Conservation (phyloP, 352 stramenopile genomes). For the Pythium folliculosum region DNA sequence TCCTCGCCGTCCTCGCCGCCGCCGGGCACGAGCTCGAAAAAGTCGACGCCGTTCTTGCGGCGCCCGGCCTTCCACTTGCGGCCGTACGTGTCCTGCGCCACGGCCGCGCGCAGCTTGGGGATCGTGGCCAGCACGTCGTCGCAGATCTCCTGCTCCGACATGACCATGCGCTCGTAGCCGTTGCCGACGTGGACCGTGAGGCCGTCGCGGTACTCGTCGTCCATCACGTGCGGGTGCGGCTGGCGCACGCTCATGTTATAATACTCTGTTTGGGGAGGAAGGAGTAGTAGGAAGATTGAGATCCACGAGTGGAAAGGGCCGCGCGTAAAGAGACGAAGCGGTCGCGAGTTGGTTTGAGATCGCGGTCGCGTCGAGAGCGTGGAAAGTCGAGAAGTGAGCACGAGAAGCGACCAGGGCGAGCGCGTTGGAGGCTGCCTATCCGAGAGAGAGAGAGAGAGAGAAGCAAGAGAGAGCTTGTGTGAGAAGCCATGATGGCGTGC, state of each 20-base stretch:
- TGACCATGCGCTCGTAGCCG: constrained; percentile 26
- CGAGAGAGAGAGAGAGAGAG: background rate
- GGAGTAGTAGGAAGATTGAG: no score
- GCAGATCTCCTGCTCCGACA: constrained; percentile 58
- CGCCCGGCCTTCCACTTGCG: constrained; percentile 36
- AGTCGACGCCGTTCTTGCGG: constrained; percentile 40
- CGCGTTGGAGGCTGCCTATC: background rate
- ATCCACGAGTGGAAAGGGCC: background rate
- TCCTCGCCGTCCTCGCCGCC: constrained; percentile 19
- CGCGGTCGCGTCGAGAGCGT: background rate
- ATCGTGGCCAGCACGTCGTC: constrained; percentile 64
- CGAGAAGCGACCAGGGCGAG: no score
- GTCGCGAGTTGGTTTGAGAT: background rate
- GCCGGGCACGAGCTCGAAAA: constrained; percentile 45
- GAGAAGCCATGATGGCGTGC: background rate
- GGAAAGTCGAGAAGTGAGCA: background rate
- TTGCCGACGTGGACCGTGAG: constrained; percentile 22
- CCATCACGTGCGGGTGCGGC: background rate
- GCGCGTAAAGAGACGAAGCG: background rate
- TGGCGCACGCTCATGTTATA: no score
- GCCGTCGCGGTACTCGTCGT: background rate
- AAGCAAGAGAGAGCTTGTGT: no score
- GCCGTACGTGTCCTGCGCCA: constrained; percentile 32
- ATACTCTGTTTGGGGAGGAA: background rate
- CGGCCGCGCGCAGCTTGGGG: constrained; percentile 48